These are phyloP conservation scores for Boletus sensibilis DNA, from an alignment of 768 basidiomycete species.

Conservation along the genomic window DNA sequence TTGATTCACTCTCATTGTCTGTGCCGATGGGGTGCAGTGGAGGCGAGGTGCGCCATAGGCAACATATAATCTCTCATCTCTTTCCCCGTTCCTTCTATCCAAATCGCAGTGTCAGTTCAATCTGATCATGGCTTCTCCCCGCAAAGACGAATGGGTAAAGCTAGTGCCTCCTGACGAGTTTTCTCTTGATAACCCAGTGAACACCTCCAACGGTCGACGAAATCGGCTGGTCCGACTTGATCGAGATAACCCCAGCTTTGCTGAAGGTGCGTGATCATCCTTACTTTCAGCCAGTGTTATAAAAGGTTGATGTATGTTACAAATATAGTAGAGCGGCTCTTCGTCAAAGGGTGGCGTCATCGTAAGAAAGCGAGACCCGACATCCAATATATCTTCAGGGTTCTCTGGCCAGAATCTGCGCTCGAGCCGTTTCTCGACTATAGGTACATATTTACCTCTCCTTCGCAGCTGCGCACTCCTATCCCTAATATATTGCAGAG, in stretches of 20 bases:
- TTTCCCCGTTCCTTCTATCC: background rate
- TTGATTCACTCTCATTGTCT: conserved; percentile 4
- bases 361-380: conserved; percentile 49
- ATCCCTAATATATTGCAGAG: conserved; percentile 15
- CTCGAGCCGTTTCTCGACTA: conserved; percentile 48
- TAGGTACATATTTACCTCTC: conserved; percentile 36
- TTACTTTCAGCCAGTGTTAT: background rate
- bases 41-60: conserved; percentile 21
- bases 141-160: conserved; percentile 30
- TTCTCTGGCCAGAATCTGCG: conserved; percentile 44
- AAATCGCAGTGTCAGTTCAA: conserved; percentile 1
- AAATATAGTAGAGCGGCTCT: conserved; percentile 47
- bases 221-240: conserved; percentile 45
- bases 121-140: conserved; percentile 19
- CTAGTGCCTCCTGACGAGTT: conserved; percentile 33
- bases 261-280: conserved; percentile 37
- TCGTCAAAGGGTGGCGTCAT: conserved; percentile 56
- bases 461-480: conserved; percentile 17
- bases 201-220: conserved; percentile 36
- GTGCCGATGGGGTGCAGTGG: conserved; percentile 21
- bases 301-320: background rate
- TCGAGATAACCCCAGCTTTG: conserved; percentile 35
- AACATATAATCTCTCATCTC: conserved; percentile 22
- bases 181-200: conserved; percentile 43
- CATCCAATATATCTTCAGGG: conserved; percentile 50